These are phyloP conservation scores for Dothideomycetes sp. DNA, from an alignment of 2,329 filamentous ascomycete genomes.

Conservation along the genomic window DNA sequence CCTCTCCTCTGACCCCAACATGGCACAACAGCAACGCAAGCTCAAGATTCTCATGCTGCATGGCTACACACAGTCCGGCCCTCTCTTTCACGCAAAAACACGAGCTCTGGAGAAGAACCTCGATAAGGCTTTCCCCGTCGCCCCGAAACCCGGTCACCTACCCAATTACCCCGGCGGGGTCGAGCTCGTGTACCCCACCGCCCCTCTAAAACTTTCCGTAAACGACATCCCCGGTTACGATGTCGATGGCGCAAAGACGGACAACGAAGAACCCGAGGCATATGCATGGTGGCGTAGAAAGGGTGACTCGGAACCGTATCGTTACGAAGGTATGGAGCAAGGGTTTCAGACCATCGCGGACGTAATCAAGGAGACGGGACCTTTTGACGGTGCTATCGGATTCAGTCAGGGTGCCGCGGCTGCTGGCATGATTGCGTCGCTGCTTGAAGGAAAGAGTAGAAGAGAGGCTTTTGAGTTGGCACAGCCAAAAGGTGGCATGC, in stretches of 20 bases:
- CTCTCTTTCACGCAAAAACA: conserved; percentile 78
- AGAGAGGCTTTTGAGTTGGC: conserved; percentile 40
- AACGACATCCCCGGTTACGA: conserved; percentile 52
- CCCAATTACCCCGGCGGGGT: conserved; percentile 30
- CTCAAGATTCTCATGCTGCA: conserved; percentile 44
- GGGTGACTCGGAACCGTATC: conserved; percentile 45
- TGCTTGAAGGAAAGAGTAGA: conserved; percentile 51
- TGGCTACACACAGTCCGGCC: conserved; percentile 83
- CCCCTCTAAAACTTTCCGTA: conserved; percentile 33
- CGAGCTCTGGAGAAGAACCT: conserved; percentile 77
- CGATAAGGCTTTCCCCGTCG: conserved; percentile 58
- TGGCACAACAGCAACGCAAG: conserved; percentile 16
- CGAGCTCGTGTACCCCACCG: conserved; percentile 40
- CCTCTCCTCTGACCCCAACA: neutral
- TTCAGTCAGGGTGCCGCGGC: conserved; percentile 74
- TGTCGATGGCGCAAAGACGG: conserved; percentile 24
- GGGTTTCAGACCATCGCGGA: conserved; percentile 57
- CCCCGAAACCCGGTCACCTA: conserved; percentile 39
- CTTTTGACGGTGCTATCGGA: conserved; percentile 69
- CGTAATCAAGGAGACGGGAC: conserved; percentile 53
- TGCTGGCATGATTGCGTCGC: conserved; percentile 61
- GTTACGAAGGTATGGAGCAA: conserved; percentile 59
- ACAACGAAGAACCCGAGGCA: conserved; percentile 43
- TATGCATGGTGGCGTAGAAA: conserved; percentile 79
- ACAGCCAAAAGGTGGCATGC: conserved; percentile 35